Evolutionary conservation across 228 moss, liverwort and hornwort species (phyloP).

Genomic region (Sphagnum magellanicum): DNA sequence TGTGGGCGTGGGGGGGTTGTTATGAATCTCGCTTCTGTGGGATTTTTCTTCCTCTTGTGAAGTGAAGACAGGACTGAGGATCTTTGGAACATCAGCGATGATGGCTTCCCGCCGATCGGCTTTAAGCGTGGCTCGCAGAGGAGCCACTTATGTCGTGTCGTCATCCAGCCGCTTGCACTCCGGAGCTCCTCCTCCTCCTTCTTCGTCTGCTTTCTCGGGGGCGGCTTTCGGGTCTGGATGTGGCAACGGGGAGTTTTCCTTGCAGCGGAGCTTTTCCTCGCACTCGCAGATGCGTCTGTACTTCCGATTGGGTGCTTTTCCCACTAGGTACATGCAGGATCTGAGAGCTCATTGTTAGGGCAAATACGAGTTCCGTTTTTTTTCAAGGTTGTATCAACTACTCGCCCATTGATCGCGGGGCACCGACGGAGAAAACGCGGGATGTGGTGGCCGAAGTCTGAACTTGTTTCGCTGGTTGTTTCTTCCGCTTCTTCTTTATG

Average conservation of each 20-base stretch:
- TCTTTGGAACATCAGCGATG: too few relatives aligned
- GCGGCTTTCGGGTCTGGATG: slow-evolving; percentile 13
- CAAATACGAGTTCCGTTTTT: neutral
- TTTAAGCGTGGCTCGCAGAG: slow-evolving; percentile 42
- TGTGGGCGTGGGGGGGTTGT: too few relatives aligned
- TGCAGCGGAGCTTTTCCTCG: slow-evolving; percentile 12
- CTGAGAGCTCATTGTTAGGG: neutral
- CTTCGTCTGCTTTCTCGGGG: slow-evolving; percentile 8
- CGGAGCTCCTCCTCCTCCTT: neutral
- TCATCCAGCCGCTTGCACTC: slow-evolving; percentile 4
- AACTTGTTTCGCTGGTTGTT: neutral
- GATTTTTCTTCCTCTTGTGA: too few relatives aligned
- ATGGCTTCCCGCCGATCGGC: slow-evolving; percentile 51
- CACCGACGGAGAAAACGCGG: neutral
- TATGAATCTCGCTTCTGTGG: too few relatives aligned
- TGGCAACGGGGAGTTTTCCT: slow-evolving; percentile 16
- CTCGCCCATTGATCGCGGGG: neutral
- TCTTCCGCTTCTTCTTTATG: neutral
- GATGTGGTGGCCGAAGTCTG: neutral
- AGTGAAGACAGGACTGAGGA: too few relatives aligned
- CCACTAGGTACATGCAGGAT: slow-evolving; percentile 11
- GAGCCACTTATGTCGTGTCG: slow-evolving; percentile 26
- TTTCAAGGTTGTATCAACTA: neutral
- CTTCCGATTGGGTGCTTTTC: slow-evolving; percentile 6
- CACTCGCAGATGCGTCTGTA: slow-evolving; percentile 6